Base-by-base conservation (phyloP, 257 asterid species). In the Buddleja alternifolia region DNA sequence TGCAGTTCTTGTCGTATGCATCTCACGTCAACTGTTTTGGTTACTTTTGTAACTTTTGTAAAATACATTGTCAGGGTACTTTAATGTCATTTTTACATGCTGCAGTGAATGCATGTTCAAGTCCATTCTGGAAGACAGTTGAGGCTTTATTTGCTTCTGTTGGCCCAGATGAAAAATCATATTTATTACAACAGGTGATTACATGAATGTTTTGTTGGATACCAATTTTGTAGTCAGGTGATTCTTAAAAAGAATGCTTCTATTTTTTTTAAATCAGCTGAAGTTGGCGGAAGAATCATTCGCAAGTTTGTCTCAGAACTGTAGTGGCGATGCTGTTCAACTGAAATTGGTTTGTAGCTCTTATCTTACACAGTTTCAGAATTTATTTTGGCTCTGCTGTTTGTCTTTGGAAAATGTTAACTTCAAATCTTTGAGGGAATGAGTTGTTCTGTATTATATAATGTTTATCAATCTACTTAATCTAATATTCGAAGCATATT, bases 51-150 rank as follows among this genome's bases (percentile, higher is more conserved):
- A n/a, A n/a, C n/a, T n/a, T n/a, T n/a, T n/a, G n/a, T n/a, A n/a
- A n/a, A n/a, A n/a, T n/a, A n/a, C n/a, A n/a, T n/a, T n/a, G n/a
- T n/a, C n/a, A n/a, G n/a, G n/a, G n/a, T n/a, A n/a, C n/a, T n/a
- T n/a, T n/a, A n/a, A n/a, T n/a, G n/a, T n/a, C n/a, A n/a, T n/a
- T n/a, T 23, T 73, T 69, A 59, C 78, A 58, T 66, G 37, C 47
- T 74, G 70, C 86, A 93, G 99, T 80, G 74, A 75, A 54, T 63
- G 93, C 96, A 39, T 90, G 97, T 75, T 82, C 95, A 39, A 84
- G 86, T 69, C 71, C 86, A 65, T 87, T 88, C 78, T 93, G 99
- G 99, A 88, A 85, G 84, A 84, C 83, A 65, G 70, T 83, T 63
- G 99, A 93, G 72, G 67, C 81, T 23, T 78, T 80, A 34, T 93